phyloP scores from a whole-genome alignment of 2,329 filamentous ascomycete species.

The Fusarium luffae region DNA sequence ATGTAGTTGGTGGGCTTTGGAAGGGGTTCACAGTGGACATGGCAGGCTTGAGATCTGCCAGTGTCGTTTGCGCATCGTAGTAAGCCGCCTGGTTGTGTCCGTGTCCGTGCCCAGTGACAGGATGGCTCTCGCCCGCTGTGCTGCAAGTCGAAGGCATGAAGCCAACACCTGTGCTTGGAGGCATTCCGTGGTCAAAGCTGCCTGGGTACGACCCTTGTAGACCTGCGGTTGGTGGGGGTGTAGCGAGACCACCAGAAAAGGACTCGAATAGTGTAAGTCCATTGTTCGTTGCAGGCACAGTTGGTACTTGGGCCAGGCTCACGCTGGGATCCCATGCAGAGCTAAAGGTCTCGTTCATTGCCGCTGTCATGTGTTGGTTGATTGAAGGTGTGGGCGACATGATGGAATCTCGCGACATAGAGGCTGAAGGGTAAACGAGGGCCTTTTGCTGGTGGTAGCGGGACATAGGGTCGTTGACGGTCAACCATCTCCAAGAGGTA shows the following conservation, averaged over 20 bases:
- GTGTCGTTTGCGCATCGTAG: slow-evolving; percentile 49
- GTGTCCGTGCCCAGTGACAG: slow-evolving; percentile 32
- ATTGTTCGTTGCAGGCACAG: slow-evolving; percentile 50
- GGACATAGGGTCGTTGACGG: slow-evolving; percentile 69
- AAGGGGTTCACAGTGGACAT: slow-evolving; percentile 48
- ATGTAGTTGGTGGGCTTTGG: slow-evolving; percentile 41
- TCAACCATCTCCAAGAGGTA: slow-evolving; percentile 71
- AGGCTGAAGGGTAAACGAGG: slow-evolving; percentile 51
- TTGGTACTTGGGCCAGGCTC: slow-evolving; percentile 49
- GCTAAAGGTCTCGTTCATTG: slow-evolving; percentile 68
- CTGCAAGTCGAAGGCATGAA: slow-evolving; percentile 48
- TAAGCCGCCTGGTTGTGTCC: slow-evolving; percentile 45
- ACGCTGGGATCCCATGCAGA: slow-evolving; percentile 58
- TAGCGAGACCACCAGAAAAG: slow-evolving; percentile 65
- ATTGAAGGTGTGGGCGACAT: slow-evolving; percentile 65
- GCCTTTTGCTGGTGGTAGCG: slow-evolving; percentile 65
- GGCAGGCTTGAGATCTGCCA: slow-evolving; percentile 51
- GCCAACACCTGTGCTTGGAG: slow-evolving; percentile 45
- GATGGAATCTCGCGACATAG: slow-evolving; percentile 56
- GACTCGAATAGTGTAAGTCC: slow-evolving; percentile 59
- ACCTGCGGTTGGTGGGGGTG: slow-evolving; percentile 66
- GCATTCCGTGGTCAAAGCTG: slow-evolving; percentile 57
- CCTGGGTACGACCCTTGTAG: slow-evolving; percentile 60
- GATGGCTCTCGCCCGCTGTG: slow-evolving; percentile 44
- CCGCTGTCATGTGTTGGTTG: slow-evolving; percentile 63